Base-by-base conservation (phyloP, 2,329 filamentous ascomycete genomes). In the Cryphonectria japonica region DNA sequence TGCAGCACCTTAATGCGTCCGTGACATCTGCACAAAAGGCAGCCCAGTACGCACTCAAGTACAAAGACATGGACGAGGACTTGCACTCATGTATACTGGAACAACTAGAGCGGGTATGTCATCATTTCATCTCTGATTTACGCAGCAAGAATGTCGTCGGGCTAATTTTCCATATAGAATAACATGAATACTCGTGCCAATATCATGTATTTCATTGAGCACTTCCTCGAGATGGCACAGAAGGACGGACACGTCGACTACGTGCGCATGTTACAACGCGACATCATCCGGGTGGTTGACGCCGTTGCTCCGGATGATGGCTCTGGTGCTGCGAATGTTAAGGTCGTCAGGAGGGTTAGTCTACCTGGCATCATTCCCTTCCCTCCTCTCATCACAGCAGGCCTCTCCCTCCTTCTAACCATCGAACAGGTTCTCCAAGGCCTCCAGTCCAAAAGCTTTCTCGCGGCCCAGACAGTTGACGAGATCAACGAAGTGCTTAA, bases 161-260 rank as follows among this genome's bases (percentile, higher is more conserved):
- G 13, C 73, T 76, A 67, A 76, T 61, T 64, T 64, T 34, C 70
- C 67, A 68, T 69, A 22, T 76, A 95, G 88, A 97, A 93, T 75
- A 95, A 93, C 75, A 97, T 99, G 92, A 99, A 99, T 82, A 97
- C 92, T 67, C 88, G 95, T 72, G 97, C 96, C 71, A 99, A 99
- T 80, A 98, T 99, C 80, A 97, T 99, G 92, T 99, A 97, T 82
- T 99, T 99, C 82, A 92, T 99, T 78, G 95, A 98, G 78, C 92
- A 95, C 76, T 93, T 99, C 75, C 93, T 97, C 79, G 95, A 98
- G 79, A 87, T 94, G 82, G 93, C 94, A 32, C 87, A 89, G 73
- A 92, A 90, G 75, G 93, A 94, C 75, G 88, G 90, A 74, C 91
- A 96, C 76, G 83, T 88, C 68, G 91, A 93, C 73, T 99, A 97